Percentiles rank a stretch among this genome's conserved stretches.
phyloP scores from a whole-genome alignment of 352 stramenopile genomes.

The Globisporangium nodosum region DNA sequence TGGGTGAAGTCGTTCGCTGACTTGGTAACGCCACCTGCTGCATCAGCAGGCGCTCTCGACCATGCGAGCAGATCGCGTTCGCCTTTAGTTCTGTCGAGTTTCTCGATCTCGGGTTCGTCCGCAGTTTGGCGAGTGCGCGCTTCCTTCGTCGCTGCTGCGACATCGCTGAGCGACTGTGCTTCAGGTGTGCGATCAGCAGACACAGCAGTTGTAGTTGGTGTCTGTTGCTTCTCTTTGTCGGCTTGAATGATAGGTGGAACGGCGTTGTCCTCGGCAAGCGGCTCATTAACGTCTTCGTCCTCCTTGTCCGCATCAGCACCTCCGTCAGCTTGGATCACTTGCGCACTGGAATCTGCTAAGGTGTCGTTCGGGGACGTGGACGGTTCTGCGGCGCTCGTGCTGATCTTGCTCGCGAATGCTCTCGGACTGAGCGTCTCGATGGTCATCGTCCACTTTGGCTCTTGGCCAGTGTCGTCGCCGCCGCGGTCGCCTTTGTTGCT shows the following conservation, averaged over 20 bases:
- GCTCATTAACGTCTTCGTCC: background rate
- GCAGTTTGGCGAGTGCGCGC: background rate
- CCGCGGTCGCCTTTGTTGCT: background rate
- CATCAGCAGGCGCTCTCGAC: background rate
- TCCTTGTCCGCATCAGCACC: background rate
- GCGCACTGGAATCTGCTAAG: background rate
- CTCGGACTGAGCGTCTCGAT: conserved; percentile 1
- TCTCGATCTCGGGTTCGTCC: background rate
- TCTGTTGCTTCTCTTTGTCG: background rate
- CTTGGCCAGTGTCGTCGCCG: conserved; percentile 7
- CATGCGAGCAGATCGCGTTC: background rate
- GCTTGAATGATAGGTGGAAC: background rate
- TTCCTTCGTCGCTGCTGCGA: background rate
- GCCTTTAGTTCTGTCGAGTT: background rate
- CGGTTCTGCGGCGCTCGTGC: background rate
- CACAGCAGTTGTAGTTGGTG: too few relatives aligned
- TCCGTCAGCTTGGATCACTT: background rate
- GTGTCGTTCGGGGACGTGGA: background rate
- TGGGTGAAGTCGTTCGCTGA: background rate
- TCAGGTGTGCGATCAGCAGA: background rate
- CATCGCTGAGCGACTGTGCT: background rate
- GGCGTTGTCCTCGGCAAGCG: background rate
- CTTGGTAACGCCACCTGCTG: background rate
- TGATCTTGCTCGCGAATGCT: background rate
- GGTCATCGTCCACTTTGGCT: conserved; percentile 11